phyloP scores from a whole-genome alignment of 148 eudicot species.

The Vaccinium corymbosum region DNA sequence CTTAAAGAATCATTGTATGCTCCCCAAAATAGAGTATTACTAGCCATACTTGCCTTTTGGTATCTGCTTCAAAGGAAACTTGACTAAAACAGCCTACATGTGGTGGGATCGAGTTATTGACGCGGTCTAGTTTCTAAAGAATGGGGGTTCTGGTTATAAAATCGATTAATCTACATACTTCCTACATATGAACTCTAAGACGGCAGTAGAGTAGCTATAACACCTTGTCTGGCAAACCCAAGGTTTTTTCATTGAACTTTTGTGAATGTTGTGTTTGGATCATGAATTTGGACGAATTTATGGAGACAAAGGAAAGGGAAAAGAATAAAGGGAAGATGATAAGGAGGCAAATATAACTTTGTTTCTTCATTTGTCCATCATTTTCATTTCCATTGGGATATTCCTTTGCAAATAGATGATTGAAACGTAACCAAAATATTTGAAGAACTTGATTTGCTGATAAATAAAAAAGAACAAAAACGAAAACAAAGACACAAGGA shows the following conservation, averaged over 20 bases:
- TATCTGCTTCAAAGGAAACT: background rate
- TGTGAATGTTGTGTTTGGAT: background rate
- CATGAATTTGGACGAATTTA: background rate
- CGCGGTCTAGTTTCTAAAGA: background rate
- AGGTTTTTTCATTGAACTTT: constrained; percentile 2
- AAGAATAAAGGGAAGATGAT: background rate
- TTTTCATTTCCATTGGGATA: background rate
- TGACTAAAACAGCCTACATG: background rate
- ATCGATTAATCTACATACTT: background rate
- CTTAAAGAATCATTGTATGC: background rate
- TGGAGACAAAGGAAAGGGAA: background rate
- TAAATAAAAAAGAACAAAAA: background rate
- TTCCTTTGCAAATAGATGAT: background rate
- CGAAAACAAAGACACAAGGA: background rate
- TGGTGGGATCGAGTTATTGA: background rate
- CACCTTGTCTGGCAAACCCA: background rate
- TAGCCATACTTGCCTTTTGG: background rate
- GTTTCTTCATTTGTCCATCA: background rate
- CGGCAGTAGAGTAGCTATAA: background rate
- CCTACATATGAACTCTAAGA: background rate
- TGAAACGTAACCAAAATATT: background rate
- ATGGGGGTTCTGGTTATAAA: background rate
- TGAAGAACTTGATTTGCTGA: background rate
- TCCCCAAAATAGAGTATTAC: background rate
- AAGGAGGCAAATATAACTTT: background rate